Evolutionary conservation across 139 green algal species (phyloP).

Genomic region (Auxenochlorella protothecoides): DNA sequence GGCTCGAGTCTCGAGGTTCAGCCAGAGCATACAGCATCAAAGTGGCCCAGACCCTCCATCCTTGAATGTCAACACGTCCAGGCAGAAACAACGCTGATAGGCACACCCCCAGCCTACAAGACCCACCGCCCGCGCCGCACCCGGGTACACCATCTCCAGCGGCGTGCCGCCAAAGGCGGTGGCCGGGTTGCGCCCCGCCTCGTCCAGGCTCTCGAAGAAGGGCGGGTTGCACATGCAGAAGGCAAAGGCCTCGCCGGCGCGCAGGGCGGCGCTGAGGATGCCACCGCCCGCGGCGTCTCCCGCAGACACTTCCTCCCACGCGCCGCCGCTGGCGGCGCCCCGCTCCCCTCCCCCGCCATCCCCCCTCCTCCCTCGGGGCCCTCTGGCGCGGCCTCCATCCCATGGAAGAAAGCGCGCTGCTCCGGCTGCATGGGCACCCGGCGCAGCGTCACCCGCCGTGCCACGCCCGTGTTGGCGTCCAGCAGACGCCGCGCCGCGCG

Average conservation of each 20-base stretch:
- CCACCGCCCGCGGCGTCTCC: slow-evolving; percentile 1
- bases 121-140: slow-evolving; percentile 49
- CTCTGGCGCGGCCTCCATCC: not conserved
- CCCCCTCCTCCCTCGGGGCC: not conserved
- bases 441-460: slow-evolving; percentile 46
- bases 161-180: slow-evolving; percentile 64
- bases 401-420: slow-evolving; percentile 1
- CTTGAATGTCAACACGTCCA: no score
- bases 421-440: slow-evolving; percentile 15
- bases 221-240: slow-evolving; percentile 97
- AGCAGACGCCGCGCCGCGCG: slow-evolving; percentile 41
- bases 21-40: no score
- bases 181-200: slow-evolving; percentile 68
- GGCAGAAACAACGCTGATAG: no score
- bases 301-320: not conserved
- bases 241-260: slow-evolving; percentile 2
- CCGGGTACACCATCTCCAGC: slow-evolving; percentile 80
- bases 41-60: no score
- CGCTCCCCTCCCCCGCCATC: not conserved
- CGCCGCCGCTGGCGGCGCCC: not conserved
- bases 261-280: slow-evolving; percentile 13
- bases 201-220: slow-evolving; percentile 78
- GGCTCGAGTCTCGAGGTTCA: no score
- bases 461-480: slow-evolving; percentile 55
- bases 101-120: no score